phyloP scores from a whole-genome alignment of 192 early-diverging fungal genomes.

The Backusella morwellensis region DNA sequence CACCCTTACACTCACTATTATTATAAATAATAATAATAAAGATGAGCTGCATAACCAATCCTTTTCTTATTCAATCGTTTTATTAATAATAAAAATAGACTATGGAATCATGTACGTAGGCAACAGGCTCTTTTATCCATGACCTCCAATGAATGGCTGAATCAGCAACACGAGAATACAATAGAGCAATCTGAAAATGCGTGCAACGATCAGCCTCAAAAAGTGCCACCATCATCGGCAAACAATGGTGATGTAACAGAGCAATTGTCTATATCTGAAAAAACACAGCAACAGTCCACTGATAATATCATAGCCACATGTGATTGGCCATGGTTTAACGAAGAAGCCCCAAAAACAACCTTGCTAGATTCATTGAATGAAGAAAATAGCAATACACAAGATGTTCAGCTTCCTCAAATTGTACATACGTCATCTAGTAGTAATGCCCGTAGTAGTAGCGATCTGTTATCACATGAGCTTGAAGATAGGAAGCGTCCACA shows the following conservation, averaged over 20 bases:
- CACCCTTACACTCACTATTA: neutral
- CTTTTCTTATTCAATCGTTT: neutral
- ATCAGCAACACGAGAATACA: constrained; percentile 6
- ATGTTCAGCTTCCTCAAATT: constrained; percentile 1
- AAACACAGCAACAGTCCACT: neutral
- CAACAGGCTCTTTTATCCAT: constrained; percentile 1
- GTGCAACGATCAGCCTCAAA: constrained; percentile 1
- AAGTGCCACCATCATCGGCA: neutral
- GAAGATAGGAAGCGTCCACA: constrained; percentile 4
- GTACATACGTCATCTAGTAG: neutral
- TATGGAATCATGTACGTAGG: constrained; percentile 16
- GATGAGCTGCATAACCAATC: neutral
- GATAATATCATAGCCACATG: neutral
- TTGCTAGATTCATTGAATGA: neutral
- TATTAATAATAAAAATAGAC: neutral
- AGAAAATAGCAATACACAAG: neutral
- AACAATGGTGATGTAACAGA: neutral
- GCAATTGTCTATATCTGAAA: neutral
- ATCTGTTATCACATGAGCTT: constrained; percentile 6
- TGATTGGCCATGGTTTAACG: neutral
- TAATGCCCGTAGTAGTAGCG: neutral
- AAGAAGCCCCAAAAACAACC: neutral
- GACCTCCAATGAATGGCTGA: constrained; percentile 2
- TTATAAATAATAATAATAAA: constrained; percentile 5
- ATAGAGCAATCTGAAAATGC: neutral